These are phyloP conservation scores for Massarina eburnea DNA, from an alignment of 2,329 filamentous ascomycete genomes.

Conservation along the genomic window DNA sequence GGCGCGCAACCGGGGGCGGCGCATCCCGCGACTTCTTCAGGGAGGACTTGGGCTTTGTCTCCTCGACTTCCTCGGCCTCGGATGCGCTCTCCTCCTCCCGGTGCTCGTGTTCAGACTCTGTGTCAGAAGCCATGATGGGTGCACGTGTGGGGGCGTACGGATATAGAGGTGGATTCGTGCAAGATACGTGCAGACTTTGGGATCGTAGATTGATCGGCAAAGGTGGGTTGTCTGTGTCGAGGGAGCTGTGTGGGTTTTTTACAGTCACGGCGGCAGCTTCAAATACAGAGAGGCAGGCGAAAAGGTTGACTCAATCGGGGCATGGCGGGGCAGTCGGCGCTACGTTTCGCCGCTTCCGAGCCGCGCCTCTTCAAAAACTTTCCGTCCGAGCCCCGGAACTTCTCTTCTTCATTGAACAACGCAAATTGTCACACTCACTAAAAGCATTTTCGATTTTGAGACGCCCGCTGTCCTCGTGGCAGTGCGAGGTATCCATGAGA, in stretches of 20 bases:
- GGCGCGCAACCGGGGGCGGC: constrained; percentile 60
- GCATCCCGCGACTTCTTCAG: constrained; percentile 74
- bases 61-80: constrained; percentile 73
- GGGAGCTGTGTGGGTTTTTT: background rate
- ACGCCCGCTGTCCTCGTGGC: constrained; percentile 39
- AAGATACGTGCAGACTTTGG: no score
- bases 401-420: constrained; percentile 56
- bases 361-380: constrained; percentile 28
- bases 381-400: constrained; percentile 31
- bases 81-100: constrained; percentile 57
- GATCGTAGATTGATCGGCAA: no score
- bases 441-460: constrained; percentile 60
- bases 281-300: background rate
- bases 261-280: background rate
- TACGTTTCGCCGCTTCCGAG: constrained; percentile 21
- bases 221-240: no score
- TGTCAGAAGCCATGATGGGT: constrained; percentile 41
- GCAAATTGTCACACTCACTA: constrained; percentile 56
- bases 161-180: constrained; percentile 1
- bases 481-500: constrained; percentile 54
- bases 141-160: constrained; percentile 4
- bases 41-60: constrained; percentile 68
- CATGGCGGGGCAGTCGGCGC: constrained; percentile 12
- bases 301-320: constrained; percentile 2
- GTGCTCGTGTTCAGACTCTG: constrained; percentile 38